These are phyloP conservation scores for Agastache rugosa DNA, from an alignment of 257 asterid species.

Conservation along the genomic window DNA sequence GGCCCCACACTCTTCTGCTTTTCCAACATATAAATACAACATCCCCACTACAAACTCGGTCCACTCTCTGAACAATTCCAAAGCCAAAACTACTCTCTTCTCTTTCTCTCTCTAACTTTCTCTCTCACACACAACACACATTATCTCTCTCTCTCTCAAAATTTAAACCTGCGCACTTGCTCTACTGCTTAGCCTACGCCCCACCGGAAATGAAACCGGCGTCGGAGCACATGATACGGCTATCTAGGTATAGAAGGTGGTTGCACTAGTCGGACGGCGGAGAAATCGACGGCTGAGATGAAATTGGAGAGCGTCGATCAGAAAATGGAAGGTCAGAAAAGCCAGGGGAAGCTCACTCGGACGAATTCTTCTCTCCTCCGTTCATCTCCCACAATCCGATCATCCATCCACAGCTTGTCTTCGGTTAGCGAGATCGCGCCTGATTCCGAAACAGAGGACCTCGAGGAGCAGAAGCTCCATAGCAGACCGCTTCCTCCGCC, in stretches of 20 bases:
- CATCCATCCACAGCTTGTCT: slow-evolving; percentile 82
- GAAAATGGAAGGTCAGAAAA: slow-evolving; percentile 78
- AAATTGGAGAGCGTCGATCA: slow-evolving; percentile 27
- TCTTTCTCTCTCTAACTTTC: slow-evolving; percentile 24
- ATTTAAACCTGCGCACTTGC: slow-evolving; percentile 39
- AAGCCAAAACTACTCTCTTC: slow-evolving; percentile 9
- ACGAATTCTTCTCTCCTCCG: slow-evolving; percentile 93
- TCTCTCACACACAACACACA: slow-evolving; percentile 36
- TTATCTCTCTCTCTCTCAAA: not conserved
- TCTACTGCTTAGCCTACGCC: slow-evolving; percentile 46
- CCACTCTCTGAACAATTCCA: slow-evolving; percentile 45
- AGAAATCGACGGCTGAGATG: slow-evolving; percentile 33
- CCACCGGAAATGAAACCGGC: slow-evolving; percentile 71
- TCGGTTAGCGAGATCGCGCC: slow-evolving; percentile 69
- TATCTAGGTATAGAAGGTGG: slow-evolving; percentile 60
- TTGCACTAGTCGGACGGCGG: slow-evolving; percentile 32
- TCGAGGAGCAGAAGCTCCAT: slow-evolving; percentile 97
- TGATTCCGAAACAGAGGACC: slow-evolving; percentile 56
- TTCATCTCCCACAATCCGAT: slow-evolving; percentile 79
- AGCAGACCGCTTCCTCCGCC: slow-evolving; percentile 47
- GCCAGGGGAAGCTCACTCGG: slow-evolving; percentile 79
- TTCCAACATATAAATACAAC: slow-evolving; percentile 47
- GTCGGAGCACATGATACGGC: slow-evolving; percentile 48
- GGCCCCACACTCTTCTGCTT: slow-evolving; percentile 45
- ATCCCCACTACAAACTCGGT: slow-evolving; percentile 48